These are phyloP conservation scores for Neonectria neomacrospora DNA, from an alignment of 2,329 filamentous ascomycete species.

Conservation along the genomic window DNA sequence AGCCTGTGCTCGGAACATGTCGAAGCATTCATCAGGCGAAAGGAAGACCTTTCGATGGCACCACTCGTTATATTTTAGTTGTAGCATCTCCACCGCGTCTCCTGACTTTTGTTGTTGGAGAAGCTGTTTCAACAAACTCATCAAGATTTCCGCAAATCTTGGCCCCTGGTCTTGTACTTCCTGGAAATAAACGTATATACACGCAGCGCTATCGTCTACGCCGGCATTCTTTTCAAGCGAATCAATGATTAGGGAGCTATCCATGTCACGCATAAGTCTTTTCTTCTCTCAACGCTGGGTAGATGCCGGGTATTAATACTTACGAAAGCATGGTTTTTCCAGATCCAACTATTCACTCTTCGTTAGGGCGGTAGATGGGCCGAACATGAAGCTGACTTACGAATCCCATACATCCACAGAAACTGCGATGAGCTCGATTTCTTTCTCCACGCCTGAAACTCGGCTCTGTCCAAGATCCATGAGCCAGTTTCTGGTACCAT, in stretches of 20 bases:
- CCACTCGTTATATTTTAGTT: not conserved
- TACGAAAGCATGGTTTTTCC: not conserved
- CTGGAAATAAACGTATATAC: conserved; percentile 2
- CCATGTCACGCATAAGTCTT: not conserved
- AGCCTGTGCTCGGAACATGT: not conserved
- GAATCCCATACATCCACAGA: not conserved
- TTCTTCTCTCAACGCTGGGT: no score
- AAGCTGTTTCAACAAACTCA: not conserved
- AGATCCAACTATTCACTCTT: not conserved
- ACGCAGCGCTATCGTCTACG: not conserved
- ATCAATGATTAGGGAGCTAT: not conserved
- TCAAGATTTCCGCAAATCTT: not conserved
- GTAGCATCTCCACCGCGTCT: not conserved
- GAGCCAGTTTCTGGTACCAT: not conserved
- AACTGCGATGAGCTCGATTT: not conserved
- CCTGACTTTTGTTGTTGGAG: not conserved
- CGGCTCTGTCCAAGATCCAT: not conserved
- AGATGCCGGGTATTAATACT: not conserved
- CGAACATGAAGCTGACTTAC: not conserved
- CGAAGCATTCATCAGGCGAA: not conserved
- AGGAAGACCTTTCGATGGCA: not conserved
- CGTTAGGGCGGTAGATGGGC: not conserved
- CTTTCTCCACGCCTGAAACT: not conserved
- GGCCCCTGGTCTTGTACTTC: not conserved
- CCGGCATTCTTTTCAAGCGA: not conserved